phyloP scores from a whole-genome alignment of 768 basidiomycete species.

The Podaxis sp. region DNA sequence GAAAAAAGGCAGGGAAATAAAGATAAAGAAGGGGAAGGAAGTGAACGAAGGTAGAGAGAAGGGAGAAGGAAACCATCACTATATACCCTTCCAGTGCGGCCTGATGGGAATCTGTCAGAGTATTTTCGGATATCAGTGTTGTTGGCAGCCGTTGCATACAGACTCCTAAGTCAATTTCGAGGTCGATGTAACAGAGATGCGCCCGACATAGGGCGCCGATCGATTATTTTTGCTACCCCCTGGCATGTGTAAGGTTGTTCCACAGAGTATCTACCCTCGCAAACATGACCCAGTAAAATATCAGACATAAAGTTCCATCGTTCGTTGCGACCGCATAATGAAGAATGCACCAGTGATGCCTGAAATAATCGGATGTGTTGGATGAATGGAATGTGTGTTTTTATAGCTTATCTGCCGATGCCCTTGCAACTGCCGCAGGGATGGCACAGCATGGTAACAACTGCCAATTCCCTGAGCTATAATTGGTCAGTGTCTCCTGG shows the following conservation, averaged over 20 bases:
- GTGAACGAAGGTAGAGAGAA: conserved; percentile 23
- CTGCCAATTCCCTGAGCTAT: background rate
- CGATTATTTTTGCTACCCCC: background rate
- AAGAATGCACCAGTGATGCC: background rate
- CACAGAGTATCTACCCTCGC: background rate
- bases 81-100: conserved; percentile 1
- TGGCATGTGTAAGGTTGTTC: background rate
- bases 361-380: background rate
- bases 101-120: conserved; percentile 16
- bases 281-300: background rate
- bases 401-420: background rate
- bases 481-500: background rate
- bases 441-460: background rate
- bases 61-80: conserved; percentile 11
- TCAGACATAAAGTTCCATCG: no score
- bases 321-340: background rate
- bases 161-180: background rate
- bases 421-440: conserved; percentile 4
- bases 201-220: background rate
- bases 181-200: conserved; percentile 8
- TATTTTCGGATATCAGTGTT: conserved; percentile 15
- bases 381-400: background rate
- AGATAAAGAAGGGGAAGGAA: conserved; percentile 14
- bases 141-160: background rate
- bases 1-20: conserved; percentile 18